Conservation (phyloP, 345 rosid genomes). For the Conringia planisiliqua region DNA sequence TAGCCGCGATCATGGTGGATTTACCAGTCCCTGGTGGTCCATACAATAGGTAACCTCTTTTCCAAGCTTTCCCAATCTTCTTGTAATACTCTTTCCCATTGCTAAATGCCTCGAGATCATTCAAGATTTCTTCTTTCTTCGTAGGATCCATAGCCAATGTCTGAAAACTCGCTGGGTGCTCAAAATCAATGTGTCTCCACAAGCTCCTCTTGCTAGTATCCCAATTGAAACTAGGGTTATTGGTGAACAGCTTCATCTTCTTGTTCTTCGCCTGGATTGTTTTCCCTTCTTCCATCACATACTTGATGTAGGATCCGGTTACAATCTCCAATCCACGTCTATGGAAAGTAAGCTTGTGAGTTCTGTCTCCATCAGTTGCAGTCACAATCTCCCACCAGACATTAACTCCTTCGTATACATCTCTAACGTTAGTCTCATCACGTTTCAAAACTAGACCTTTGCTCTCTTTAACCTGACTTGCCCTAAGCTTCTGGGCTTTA, state of each 20-base stretch:
- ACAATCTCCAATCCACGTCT: conserved; percentile 34
- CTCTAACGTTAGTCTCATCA: conserved; percentile 19
- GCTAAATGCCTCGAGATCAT: conserved; percentile 31
- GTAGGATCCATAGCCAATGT: conserved; percentile 33
- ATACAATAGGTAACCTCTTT: conserved; percentile 38
- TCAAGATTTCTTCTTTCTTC: conserved; percentile 34
- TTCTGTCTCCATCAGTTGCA: conserved; percentile 35
- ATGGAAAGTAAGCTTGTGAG: conserved; percentile 44
- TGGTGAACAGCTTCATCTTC: conserved; percentile 50
- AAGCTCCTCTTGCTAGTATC: neutral
- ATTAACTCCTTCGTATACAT: conserved; percentile 39
- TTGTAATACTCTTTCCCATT: conserved; percentile 36
- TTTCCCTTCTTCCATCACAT: conserved; percentile 43
- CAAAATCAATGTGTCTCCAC: conserved; percentile 36
- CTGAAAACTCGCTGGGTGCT: conserved; percentile 36
- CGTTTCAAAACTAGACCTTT: conserved; percentile 16
- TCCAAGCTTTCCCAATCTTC: conserved; percentile 43
- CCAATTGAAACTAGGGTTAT: conserved; percentile 33
- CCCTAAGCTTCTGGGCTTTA: conserved; percentile 44
- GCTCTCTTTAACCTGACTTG: conserved; percentile 36
- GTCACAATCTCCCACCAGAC: conserved; percentile 45
- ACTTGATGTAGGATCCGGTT: conserved; percentile 30
- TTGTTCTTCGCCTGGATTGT: conserved; percentile 39
- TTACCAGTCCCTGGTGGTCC: conserved; percentile 47
- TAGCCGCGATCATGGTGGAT: conserved; percentile 41